A percentile compares a stretch with the other conserved stretches of the same genome.
Conservation (phyloP, 2,329 filamentous ascomycete genomes). For the Tolypocladium ovalisporum region DNA sequence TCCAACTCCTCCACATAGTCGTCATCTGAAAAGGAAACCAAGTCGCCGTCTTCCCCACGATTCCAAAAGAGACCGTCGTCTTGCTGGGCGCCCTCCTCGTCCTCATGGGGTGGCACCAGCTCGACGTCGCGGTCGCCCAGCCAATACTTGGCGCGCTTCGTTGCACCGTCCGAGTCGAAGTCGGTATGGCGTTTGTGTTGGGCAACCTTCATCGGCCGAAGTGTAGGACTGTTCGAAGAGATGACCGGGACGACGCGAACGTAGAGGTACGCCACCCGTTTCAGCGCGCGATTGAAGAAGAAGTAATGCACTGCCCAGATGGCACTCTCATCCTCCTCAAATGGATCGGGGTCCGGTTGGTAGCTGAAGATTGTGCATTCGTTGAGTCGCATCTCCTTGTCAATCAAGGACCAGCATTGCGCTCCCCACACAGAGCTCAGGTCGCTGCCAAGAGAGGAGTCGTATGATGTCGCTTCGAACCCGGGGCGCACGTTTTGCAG, state of each 20-base stretch:
- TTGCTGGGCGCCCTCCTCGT: conserved; percentile 36
- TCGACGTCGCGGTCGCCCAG: conserved; percentile 56
- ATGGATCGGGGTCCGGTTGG: conserved; percentile 79
- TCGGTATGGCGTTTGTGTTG: conserved; percentile 15
- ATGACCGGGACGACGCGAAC: conserved; percentile 77
- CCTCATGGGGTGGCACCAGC: conserved; percentile 30
- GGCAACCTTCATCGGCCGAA: conserved; percentile 21
- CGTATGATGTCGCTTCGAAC: conserved; percentile 31
- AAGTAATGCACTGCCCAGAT: conserved; percentile 97
- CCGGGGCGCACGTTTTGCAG: conserved; percentile 75
- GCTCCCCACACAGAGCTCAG: conserved; percentile 67
- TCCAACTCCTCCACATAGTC: conserved; percentile 33
- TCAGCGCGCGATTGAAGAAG: conserved; percentile 88
- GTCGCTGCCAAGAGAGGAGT: conserved; percentile 28
- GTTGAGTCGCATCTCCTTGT: conserved; percentile 87
- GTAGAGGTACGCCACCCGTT: conserved; percentile 90
- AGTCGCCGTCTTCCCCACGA: conserved; percentile 45
- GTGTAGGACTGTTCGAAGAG: conserved; percentile 47
- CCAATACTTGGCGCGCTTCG: conserved; percentile 82
- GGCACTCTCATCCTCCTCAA: conserved; percentile 81
- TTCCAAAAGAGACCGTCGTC: conserved; percentile 46
- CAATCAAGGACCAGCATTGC: conserved; percentile 82
- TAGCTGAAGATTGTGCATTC: conserved; percentile 88
- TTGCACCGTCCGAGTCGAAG: conserved; percentile 23
- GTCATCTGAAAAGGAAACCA: conserved; percentile 41